Conservation (phyloP, 1,139 yeast species). For the Debaryomyces fabryi region DNA sequence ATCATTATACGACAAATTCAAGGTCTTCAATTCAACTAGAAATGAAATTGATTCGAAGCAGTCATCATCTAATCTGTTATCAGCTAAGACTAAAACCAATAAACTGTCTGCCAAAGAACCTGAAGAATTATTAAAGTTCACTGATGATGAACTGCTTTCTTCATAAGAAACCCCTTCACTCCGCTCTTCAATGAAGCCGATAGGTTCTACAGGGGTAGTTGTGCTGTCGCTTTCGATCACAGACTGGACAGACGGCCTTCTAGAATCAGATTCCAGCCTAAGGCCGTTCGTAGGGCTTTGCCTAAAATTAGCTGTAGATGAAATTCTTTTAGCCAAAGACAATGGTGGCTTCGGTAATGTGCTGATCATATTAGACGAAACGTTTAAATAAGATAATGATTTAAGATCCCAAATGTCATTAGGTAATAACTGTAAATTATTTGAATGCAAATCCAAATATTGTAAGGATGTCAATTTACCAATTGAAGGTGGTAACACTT, state of each 20-base stretch:
- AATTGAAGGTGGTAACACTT: slow-evolving; percentile 69
- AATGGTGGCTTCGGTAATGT: slow-evolving; percentile 63
- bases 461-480: slow-evolving; percentile 63
- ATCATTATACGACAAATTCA: slow-evolving; percentile 85
- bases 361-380: slow-evolving; percentile 77
- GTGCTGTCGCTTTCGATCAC: slow-evolving; percentile 4
- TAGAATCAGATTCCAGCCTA: slow-evolving; percentile 4
- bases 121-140: slow-evolving; percentile 15
- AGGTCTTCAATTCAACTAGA: slow-evolving; percentile 57
- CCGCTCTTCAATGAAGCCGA: slow-evolving; percentile 1
- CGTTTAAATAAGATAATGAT: slow-evolving; percentile 62
- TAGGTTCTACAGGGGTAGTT: neutral
- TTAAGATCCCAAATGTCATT: slow-evolving; percentile 67
- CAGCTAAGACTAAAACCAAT: slow-evolving; percentile 67
- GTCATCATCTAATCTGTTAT: slow-evolving; percentile 80
- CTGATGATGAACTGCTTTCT: slow-evolving; percentile 13
- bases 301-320: slow-evolving; percentile 33
- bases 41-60: slow-evolving; percentile 70
- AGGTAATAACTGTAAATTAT: slow-evolving; percentile 75
- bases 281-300: slow-evolving; percentile 1
- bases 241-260: slow-evolving; percentile 8
- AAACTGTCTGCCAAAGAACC: slow-evolving; percentile 54
- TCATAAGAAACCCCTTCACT: slow-evolving; percentile 9
- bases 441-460: slow-evolving; percentile 80
- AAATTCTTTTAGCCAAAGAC: slow-evolving; percentile 37